These are phyloP conservation scores for Magnolia changhungtana DNA, from an alignment of 164 flowering plant genomes.

Conservation along the genomic window DNA sequence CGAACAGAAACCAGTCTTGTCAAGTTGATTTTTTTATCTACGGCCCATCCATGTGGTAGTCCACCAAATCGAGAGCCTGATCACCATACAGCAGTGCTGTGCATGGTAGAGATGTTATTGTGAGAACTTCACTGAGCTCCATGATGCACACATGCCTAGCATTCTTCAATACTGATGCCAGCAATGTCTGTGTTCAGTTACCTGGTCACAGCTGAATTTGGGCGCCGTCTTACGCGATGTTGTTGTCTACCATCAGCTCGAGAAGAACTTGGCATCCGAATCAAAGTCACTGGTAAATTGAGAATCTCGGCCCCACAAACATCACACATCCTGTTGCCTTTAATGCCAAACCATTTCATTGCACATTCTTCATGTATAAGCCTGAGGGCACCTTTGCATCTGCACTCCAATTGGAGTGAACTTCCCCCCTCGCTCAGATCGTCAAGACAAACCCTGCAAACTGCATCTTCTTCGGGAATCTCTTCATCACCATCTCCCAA, in stretches of 20 bases:
- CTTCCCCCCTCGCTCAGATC: slow-evolving; percentile 55
- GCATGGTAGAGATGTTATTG: background rate
- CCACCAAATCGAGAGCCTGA: background rate
- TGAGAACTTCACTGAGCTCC: background rate
- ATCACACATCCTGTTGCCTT: slow-evolving; percentile 71
- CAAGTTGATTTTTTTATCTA: background rate
- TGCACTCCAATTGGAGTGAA: slow-evolving; percentile 81
- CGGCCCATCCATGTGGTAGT: background rate
- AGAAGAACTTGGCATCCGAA: slow-evolving; percentile 44
- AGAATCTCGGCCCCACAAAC: slow-evolving; percentile 75
- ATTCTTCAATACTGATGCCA: background rate
- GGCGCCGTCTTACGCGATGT: slow-evolving; percentile 29
- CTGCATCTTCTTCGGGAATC: slow-evolving; percentile 90
- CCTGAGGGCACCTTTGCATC: slow-evolving; percentile 88
- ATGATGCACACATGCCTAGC: background rate
- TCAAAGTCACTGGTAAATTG: slow-evolving; percentile 83
- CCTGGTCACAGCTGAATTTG: slow-evolving; percentile 40
- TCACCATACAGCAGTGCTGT: background rate
- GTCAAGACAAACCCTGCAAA: slow-evolving; percentile 83
- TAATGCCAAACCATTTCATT: slow-evolving; percentile 76
- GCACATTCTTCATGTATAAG: slow-evolving; percentile 86
- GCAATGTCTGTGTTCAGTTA: slow-evolving; percentile 10
- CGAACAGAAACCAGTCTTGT: background rate
- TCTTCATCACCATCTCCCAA: slow-evolving; percentile 61
- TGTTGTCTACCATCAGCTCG: slow-evolving; percentile 40